Evolutionary conservation across 2,329 filamentous ascomycete species (phyloP).

Genomic region (Penicillium psychrosexuale): DNA sequence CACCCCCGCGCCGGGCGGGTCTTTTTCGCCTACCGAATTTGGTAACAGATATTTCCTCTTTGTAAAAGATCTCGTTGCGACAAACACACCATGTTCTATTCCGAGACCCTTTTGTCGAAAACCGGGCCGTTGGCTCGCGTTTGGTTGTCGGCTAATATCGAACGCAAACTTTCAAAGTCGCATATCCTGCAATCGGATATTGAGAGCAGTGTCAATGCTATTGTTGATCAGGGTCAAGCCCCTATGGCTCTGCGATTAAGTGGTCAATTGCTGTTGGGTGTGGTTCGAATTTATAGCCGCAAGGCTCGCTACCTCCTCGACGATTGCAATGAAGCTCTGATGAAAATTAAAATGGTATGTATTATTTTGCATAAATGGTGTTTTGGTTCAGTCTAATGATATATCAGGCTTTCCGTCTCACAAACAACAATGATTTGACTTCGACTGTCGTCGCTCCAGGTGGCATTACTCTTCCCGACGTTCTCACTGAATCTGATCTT

Average conservation of each 20-base stretch:
- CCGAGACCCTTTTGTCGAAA: conserved; percentile 91
- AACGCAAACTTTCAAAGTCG: conserved; percentile 96
- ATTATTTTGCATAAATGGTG: neutral
- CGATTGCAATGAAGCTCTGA: conserved; percentile 93
- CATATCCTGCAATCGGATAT: conserved; percentile 94
- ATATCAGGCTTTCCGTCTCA: conserved; percentile 83
- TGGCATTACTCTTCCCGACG: conserved; percentile 83
- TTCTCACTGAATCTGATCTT: conserved; percentile 87
- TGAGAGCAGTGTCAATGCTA: conserved; percentile 89
- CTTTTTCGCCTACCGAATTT: conserved; percentile 18
- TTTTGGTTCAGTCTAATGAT: conserved; percentile 3
- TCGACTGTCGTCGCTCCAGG: conserved; percentile 75
- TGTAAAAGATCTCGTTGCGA: conserved; percentile 13
- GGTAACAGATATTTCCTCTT: conserved; percentile 37
- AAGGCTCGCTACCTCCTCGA: conserved; percentile 95
- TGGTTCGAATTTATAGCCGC: conserved; percentile 94
- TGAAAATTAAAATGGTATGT: conserved; percentile 96
- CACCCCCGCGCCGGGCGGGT: conserved; percentile 36
- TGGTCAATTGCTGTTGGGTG: conserved; percentile 88
- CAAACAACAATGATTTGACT: conserved; percentile 93
- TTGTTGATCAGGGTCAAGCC: conserved; percentile 87
- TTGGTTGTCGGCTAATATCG: conserved; percentile 96
- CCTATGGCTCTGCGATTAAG: conserved; percentile 93
- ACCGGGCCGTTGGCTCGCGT: conserved; percentile 94
- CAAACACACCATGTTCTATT: conserved; percentile 78